Percentiles rank a stretch among this genome's conserved stretches.
Evolutionary conservation across 352 stramenopile genomes (phyloP).

Genomic region (Phytopythium boreale): DNA sequence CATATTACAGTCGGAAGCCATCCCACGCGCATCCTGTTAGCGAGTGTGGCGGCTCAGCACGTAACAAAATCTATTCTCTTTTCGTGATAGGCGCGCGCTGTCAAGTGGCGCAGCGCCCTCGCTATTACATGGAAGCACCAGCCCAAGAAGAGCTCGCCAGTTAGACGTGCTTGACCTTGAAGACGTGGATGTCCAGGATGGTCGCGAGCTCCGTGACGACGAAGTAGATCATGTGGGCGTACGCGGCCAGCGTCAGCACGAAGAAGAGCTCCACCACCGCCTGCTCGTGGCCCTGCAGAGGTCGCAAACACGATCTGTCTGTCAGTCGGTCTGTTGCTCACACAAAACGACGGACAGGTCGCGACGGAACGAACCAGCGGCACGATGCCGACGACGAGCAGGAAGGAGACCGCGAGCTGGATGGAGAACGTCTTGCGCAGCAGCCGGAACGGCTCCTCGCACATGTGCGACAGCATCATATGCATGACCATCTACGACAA

Average conservation of each 20-base stretch:
- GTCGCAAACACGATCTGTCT: background rate
- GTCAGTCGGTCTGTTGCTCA: background rate
- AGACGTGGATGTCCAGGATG: constrained; percentile 78
- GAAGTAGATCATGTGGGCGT: constrained; percentile 86
- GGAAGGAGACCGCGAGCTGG: constrained; percentile 52
- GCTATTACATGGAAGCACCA: background rate
- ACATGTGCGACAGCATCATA: constrained; percentile 89
- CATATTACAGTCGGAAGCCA: background rate
- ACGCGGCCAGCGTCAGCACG: constrained; percentile 58
- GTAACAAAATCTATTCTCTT: background rate
- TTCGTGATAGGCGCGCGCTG: background rate
- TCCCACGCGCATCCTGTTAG: background rate
- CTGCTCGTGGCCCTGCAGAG: constrained; percentile 53
- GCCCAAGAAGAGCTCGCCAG: background rate
- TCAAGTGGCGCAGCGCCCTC: background rate
- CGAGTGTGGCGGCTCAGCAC: background rate
- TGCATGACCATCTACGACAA: constrained; percentile 83
- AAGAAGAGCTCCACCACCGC: constrained; percentile 77
- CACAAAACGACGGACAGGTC: background rate
- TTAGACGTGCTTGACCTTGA: constrained; percentile 67
- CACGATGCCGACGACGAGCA: constrained; percentile 71
- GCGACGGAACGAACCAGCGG: constrained; percentile 44
- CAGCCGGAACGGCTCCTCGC: constrained; percentile 82
- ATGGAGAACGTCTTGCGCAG: constrained; percentile 80
- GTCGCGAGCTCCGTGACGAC: constrained; percentile 68